Evolutionary conservation across 768 basidiomycete species (phyloP), one percentile per base, ranked within the genome.

Genomic region (Mycena indigotica): DNA sequence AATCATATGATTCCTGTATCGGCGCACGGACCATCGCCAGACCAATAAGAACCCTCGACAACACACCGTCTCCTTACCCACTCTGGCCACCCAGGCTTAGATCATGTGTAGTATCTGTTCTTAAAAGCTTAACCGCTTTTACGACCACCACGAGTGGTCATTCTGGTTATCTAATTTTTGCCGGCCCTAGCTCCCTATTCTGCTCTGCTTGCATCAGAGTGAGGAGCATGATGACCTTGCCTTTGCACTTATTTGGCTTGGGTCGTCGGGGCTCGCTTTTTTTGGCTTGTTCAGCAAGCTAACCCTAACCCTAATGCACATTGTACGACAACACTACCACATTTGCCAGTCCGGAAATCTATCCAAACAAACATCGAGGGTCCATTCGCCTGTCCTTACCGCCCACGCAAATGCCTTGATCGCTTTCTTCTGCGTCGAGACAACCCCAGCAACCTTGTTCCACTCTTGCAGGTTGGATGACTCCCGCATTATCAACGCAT

Each of bases 51-150:
- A 21, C 6, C 41, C 21, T 21, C 41, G 8, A 6, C 41, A 19
- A 13, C 23, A 13, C 23, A 6, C 8, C 8, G 8, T 23, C 52
- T 77, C 80, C 57, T 86, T 79, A 88, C n/a, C 87, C 88, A 88
- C 88, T 89, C 88, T 89, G 87, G 88, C 87, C 88, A n/a, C 89
- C 89, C 89, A n/a, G 89, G 89, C 89, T 91, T 90, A 90, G 89
- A 91, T 91, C 89, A 90, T 90, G 89, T 91, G 89, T 91, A 91
- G 89, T 91, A 92, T 91, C 89, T 92, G 89, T 91, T 90, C 88
- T 91, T 88, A 77, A 78, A 76, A 78, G 77, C 77, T 77, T 78
- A 78, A 79, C 80, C 79, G 79, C 80, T 82, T 80, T 81, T 80
- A 81, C 79, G 77, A 69, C 69, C 75, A 77, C 80, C 81, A 73